A percentile compares a stretch with the other conserved stretches of the same genome.
These are phyloP conservation scores for Nemania diffusa DNA, from an alignment of 2,329 filamentous ascomycete genomes.

Conservation along the genomic window DNA sequence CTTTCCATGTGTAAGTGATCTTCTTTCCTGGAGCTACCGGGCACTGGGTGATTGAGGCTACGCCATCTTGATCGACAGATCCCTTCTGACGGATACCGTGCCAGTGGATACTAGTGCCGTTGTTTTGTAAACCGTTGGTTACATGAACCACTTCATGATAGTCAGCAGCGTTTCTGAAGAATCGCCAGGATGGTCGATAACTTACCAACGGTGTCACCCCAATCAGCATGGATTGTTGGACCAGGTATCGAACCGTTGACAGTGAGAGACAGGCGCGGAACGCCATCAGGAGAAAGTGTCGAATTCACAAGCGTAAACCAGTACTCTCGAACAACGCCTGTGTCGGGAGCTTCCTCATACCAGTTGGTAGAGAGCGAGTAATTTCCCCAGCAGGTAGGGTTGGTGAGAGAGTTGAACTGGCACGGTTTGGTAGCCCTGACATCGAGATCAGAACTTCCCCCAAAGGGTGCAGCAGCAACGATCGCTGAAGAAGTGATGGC, in stretches of 20 bases:
- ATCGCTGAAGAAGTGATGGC: conserved; percentile 36
- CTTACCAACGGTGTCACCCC: conserved; percentile 50
- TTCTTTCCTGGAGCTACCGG: conserved; percentile 62
- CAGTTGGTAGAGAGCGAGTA: conserved; percentile 62
- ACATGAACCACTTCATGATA: conserved; percentile 60
- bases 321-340: conserved; percentile 62
- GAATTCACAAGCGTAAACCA: conserved; percentile 56
- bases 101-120: conserved; percentile 71
- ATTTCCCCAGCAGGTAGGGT: conserved; percentile 58
- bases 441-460: conserved; percentile 28
- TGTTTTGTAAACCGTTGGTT: conserved; percentile 61
- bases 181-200: not conserved
- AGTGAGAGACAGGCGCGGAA: conserved; percentile 54
- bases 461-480: conserved; percentile 38
- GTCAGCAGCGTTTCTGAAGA: conserved; percentile 32
- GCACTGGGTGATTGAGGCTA: conserved; percentile 60
- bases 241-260: conserved; percentile 70
- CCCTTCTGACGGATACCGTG: conserved; percentile 69
- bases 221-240: conserved; percentile 64
- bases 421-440: conserved; percentile 33
- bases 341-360: conserved; percentile 54
- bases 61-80: conserved; percentile 66
- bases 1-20: conserved; percentile 66
- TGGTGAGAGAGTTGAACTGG: conserved; percentile 44
- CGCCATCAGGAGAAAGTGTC: conserved; percentile 59